Base-by-base conservation (phyloP, 176 grass and related monocot species). In the Elaeis guineensis region DNA sequence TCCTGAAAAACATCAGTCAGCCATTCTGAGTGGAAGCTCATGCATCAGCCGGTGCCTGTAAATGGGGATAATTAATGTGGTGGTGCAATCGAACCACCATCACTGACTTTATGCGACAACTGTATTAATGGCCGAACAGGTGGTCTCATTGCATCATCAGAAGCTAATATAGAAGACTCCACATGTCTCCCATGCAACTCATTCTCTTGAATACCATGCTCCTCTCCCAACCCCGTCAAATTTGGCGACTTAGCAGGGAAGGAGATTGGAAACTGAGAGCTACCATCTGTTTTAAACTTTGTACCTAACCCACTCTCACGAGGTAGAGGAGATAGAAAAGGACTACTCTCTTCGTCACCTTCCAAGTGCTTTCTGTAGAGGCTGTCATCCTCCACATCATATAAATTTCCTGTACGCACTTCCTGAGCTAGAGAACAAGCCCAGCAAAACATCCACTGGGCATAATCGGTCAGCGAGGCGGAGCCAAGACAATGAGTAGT, bases 391-490 rank as follows among this genome's bases (percentile, higher is more conserved):
- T 79, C 67, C 53, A 84, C 72, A 52, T 73, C 50, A 68, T 87
- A 93, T 16, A 59, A 50, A 25, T 35, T 93, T n/a, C 73, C 83
- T 1, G 83, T 93, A 58, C 89, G 77, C 39, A 93, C 89, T 71
- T 93, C 89, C 71, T 93, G 89, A 39, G 89, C 83, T 19, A 87
- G 65, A 26, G 89, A 76, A 72, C 74, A 93, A 0, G 83, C 59
- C 83, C 89, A 87, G 60, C 89, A 93, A n/a, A 93, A 87, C 25
- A 93, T 66, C 89, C 89, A 93, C 4, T 70, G 80, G 1, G 76
- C 50, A 61, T 87, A 93, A 57, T 93, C 89, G 5, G 83, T 87
- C 5, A 86, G 17, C 2, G 83, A 81, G 20, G 18, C 14, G 0
- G 77, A 93, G 6, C 72, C 58, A 6, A 76, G 83, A 57, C 89